Evolutionary conservation across 345 rosid species (phyloP).

Genomic region (Turnera subulata): DNA sequence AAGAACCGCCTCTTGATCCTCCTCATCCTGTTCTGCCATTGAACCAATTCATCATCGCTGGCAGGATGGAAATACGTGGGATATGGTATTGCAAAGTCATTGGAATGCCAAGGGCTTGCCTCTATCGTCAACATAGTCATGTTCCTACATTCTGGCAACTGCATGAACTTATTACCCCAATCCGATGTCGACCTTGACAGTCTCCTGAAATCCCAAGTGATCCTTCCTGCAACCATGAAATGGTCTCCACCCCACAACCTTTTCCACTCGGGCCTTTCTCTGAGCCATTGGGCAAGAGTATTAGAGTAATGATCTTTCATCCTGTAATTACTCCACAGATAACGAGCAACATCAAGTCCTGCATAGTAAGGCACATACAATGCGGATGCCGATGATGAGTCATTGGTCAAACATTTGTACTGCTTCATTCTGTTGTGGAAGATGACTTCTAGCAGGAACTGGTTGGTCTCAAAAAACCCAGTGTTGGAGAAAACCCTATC

Average conservation of each 20-base stretch:
- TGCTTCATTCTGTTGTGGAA: conserved; percentile 78
- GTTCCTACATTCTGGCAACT: conserved; percentile 57
- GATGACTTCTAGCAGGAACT: conserved; percentile 72
- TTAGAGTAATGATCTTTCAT: conserved; percentile 55
- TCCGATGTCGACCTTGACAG: conserved; percentile 36
- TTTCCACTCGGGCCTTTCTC: conserved; percentile 61
- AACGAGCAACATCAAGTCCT: conserved; percentile 67
- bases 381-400: conserved; percentile 66
- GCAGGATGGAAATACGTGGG: conserved; percentile 86
- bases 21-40: conserved; percentile 63
- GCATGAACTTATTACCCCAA: conserved; percentile 77
- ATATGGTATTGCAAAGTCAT: conserved; percentile 73
- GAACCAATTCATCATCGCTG: conserved; percentile 36
- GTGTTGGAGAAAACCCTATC: conserved; percentile 32
- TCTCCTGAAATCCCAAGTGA: conserved; percentile 85
- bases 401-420: conserved; percentile 62
- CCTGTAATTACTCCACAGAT: conserved; percentile 48
- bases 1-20: conserved; percentile 38
- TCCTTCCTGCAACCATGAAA: conserved; percentile 80
- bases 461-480: conserved; percentile 75
- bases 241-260: conserved; percentile 65
- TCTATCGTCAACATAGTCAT: conserved; percentile 71
- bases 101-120: conserved; percentile 69
- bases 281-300: conserved; percentile 56
- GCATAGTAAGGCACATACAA: conserved; percentile 72